Evolutionary conservation across 192 early-diverging fungal species (phyloP), one percentile per base, ranked within the genome.

Genomic region (Podochytrium sp.): DNA sequence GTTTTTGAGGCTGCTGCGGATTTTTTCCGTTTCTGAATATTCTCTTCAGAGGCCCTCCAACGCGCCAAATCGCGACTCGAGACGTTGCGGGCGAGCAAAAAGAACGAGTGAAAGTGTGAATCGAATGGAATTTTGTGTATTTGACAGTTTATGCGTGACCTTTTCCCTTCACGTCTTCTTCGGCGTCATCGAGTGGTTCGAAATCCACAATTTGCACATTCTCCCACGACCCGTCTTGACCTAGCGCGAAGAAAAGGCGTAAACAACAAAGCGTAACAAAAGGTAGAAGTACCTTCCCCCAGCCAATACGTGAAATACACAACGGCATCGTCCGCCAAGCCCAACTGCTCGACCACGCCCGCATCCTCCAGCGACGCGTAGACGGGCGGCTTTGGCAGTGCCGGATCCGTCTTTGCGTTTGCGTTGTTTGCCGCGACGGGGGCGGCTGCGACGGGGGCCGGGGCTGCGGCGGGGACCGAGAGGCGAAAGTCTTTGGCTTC

Each of bases 161-260:
- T 27, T 32, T 27, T 69, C 73, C 18, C 16, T 42, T n/a, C n/a
- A n/a, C n/a, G n/a, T n/a, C n/a, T n/a, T n/a, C n/a, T n/a, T n/a
- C n/a, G n/a, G n/a, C 78, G 2, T 85, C 84, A 40, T 83, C 76
- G 2, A 85, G 60, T 27, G 81, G 72, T 49, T 85, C 84, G 55
- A 80, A 83, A 27, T 79, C 77, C 2, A 80, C 74, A 10, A 85
- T 73, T 29, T 79, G 71, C 5, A 85, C 78, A 2, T 75, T 60
- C 52, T 85, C 84, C 84, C 84, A 85, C 12, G 55, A 3, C 63
- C 78, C 72, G 30, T 80, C 29, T 35, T 30, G n/a, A 14, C 53
- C n/a, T n/a, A n/a, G n/a, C n/a, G n/a, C n/a, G n/a, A 18, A 27
- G 55, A 27, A 27, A 12, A 57, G 63, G 74, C 6, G 37, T 42